A percentile compares a stretch with the other conserved stretches of the same genome.
These are phyloP conservation scores for Penicillium nordicum DNA, from an alignment of 2,329 filamentous ascomycete species.

Conservation along the genomic window DNA sequence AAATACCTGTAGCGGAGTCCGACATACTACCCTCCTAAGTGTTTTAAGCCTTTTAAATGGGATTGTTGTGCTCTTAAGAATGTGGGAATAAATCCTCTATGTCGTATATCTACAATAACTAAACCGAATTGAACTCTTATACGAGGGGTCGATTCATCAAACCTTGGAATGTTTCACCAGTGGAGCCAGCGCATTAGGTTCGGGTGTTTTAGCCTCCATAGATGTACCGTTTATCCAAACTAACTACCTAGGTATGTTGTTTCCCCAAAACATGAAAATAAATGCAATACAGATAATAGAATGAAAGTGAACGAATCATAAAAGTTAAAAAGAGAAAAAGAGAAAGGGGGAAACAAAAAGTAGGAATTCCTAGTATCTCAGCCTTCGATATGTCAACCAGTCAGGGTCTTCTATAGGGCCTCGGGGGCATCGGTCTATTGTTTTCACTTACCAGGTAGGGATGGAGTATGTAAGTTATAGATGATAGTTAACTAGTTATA, in stretches of 20 bases:
- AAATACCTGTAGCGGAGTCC: not conserved
- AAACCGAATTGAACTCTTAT: not conserved
- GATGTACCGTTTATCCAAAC: not conserved
- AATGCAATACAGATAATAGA: not conserved
- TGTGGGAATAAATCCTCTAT: slow-evolving; percentile 13
- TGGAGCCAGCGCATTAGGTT: slow-evolving; percentile 20
- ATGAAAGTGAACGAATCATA: not conserved
- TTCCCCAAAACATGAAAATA: slow-evolving; percentile 4
- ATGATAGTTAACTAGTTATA: too few relatives aligned
- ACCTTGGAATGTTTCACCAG: slow-evolving; percentile 20
- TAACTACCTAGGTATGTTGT: not conserved
- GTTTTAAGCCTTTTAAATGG: not conserved
- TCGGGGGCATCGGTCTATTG: not conserved
- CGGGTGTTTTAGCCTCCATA: slow-evolving; percentile 2
- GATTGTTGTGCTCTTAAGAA: slow-evolving; percentile 11
- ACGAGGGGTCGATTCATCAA: slow-evolving; percentile 2
- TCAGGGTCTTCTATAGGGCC: not conserved
- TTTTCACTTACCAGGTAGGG: not conserved
- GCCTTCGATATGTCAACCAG: not conserved
- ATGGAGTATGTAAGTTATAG: not conserved
- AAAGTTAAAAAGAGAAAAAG: not conserved
- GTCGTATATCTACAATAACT: not conserved
- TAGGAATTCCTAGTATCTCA: not conserved
- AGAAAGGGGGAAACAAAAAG: too few relatives aligned
- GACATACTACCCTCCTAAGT: not conserved